Percentiles rank a stretch among this genome's conserved stretches.
Conservation (phyloP, 1,284 basidiomycete genomes). For the Cutaneotrichosporon daszewskae region DNA sequence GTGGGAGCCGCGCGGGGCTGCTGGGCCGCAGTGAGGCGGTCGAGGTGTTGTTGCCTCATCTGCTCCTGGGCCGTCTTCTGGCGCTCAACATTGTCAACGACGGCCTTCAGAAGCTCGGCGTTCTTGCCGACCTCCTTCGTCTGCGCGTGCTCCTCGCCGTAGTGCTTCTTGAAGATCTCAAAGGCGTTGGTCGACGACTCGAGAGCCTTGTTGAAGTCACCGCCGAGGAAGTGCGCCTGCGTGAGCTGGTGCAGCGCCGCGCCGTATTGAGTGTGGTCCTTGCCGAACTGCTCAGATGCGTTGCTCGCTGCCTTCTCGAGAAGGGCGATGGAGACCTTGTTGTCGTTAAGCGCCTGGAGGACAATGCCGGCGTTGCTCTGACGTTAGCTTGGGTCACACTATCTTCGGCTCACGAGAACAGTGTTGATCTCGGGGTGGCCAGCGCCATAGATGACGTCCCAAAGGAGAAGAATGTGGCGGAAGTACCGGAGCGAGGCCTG, state of each 20-base stretch:
- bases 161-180: conserved; percentile 44
- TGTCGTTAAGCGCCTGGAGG: conserved; percentile 44
- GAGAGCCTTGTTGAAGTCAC: conserved; percentile 46
- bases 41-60: conserved; percentile 34
- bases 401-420: conserved; percentile 45
- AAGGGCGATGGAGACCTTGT: conserved; percentile 36
- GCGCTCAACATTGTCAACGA: conserved; percentile 43
- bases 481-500: conserved; percentile 50
- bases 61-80: conserved; percentile 40
- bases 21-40: conserved; percentile 33
- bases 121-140: conserved; percentile 49
- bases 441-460: conserved; percentile 53
- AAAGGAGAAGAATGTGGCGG: conserved; percentile 52
- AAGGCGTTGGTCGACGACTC: conserved; percentile 43
- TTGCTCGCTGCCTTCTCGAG: conserved; percentile 37
- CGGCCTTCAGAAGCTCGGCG: conserved; percentile 45
- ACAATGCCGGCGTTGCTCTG: conserved; percentile 46
- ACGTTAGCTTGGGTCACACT: conserved; percentile 7
- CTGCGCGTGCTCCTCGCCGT: conserved; percentile 46
- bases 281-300: conserved; percentile 37
- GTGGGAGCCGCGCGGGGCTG: conserved; percentile 5
- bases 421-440: conserved; percentile 52
- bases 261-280: conserved; percentile 40
- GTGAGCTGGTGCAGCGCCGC: conserved; percentile 46
- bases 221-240: conserved; percentile 46